Base-by-base conservation (phyloP, 139 green algal species). In the Tetradesmus obliquus region DNA sequence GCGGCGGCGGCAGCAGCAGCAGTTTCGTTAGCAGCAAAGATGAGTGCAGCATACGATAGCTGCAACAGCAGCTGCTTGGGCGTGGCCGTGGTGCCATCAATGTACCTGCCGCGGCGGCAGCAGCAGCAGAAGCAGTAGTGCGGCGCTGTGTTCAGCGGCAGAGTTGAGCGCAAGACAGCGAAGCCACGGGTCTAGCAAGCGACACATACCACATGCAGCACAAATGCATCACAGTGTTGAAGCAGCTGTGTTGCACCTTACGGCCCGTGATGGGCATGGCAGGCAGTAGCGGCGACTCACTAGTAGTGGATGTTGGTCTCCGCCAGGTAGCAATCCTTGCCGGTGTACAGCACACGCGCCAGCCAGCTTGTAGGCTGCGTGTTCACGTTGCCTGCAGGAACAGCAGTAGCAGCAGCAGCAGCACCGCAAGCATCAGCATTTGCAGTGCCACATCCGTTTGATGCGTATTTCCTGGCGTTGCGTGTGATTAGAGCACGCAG, bases 321-420 rank as follows among this genome's bases (percentile, higher is more conserved):
- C n/a, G 66, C 20, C 17, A 87, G 54, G 81, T 89, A 89, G 22
- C 76, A 86, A 6, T 80, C 72, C 19, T 82, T 71, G 10, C 80
- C 83, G 6, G 10, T 69, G 55, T 71, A 82, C 2, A 88, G 19
- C 3, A 80, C n/a, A 5, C 20, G 84, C 6, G 55, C 55, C 3
- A 85, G 12, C 90, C 83, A 92, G 15, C 88, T 89, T n/a, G 74
- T 24, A 5, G 82, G 69, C 19, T 89, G 84, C 4, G 90, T 92
- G 84, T 92, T 92, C 8, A 92, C 71, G 24, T 92, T 92, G 81
- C 89, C 88, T 90, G 86, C 51, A 90, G 45, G n/a, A 58, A 15
- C 2, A 87, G 82, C 54, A 69, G 4, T n/a, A 5, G 45, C 19
- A 72, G 82, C 54, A 87, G 60, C 60, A 71, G 7, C 60, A 71